phyloP scores from a whole-genome alignment of 805 yeast species.

The Lachancea fermentati region DNA sequence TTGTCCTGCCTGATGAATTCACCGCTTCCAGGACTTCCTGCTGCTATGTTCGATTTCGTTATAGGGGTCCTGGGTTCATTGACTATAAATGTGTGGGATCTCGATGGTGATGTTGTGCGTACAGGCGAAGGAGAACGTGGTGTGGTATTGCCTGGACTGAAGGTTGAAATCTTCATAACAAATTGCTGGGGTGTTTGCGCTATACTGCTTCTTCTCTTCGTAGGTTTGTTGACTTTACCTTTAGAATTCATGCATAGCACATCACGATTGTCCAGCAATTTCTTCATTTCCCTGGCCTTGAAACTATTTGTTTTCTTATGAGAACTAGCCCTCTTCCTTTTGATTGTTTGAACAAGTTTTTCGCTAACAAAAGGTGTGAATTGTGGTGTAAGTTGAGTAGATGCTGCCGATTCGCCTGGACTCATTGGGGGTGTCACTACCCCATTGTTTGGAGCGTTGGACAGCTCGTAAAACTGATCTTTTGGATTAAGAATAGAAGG shows the following conservation, averaged over 20 bases:
- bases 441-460: slow-evolving; percentile 13
- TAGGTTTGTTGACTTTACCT: slow-evolving; percentile 9
- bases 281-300: slow-evolving; percentile 32
- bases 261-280: slow-evolving; percentile 28
- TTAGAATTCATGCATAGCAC: slow-evolving; percentile 24
- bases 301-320: slow-evolving; percentile 34
- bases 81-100: slow-evolving; percentile 1
- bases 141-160: slow-evolving; percentile 1
- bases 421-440: slow-evolving; percentile 32
- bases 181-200: slow-evolving; percentile 8
- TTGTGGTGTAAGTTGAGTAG: slow-evolving; percentile 6
- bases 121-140: background rate
- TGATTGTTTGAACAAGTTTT: slow-evolving; percentile 29
- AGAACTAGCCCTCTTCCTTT: slow-evolving; percentile 13
- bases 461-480: slow-evolving; percentile 26
- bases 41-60: background rate
- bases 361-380: slow-evolving; percentile 27
- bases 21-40: background rate
- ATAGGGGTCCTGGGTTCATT: slow-evolving; percentile 5
- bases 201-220: slow-evolving; percentile 2
- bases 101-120: slow-evolving; percentile 4
- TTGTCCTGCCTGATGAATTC: background rate
- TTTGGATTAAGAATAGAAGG: slow-evolving; percentile 27
- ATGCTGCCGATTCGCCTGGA: slow-evolving; percentile 18
- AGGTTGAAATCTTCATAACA: slow-evolving; percentile 2